A percentile compares a stretch with the other conserved stretches of the same genome.
Conservation (phyloP, 495 filamentous ascomycete genomes). For the Tetracladium setigerum region DNA sequence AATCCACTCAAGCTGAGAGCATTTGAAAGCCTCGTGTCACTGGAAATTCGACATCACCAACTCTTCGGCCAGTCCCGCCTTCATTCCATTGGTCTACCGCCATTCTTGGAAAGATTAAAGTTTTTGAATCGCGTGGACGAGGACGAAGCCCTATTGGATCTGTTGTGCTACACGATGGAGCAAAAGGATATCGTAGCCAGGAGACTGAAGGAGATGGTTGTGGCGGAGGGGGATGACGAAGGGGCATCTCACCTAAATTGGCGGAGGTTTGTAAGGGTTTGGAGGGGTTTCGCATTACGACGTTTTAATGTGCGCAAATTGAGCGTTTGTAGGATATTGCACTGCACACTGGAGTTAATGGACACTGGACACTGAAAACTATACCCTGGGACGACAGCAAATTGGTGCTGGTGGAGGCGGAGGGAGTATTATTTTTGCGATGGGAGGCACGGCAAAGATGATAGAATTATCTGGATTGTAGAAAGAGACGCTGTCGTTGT, state of each 20-base stretch:
- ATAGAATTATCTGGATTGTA: no score
- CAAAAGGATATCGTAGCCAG: conserved; percentile 19
- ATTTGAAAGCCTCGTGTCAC: conserved; percentile 17
- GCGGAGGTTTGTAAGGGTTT: conserved; percentile 7
- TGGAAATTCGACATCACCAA: conserved; percentile 25
- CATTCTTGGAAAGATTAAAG: conserved; percentile 22
- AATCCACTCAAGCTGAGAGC: conserved; percentile 23
- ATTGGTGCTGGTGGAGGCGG: no score
- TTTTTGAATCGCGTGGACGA: conserved; percentile 23
- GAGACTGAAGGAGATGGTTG: conserved; percentile 10
- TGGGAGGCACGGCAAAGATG: no score
- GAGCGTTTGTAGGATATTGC: no score
- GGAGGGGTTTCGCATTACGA: no score
- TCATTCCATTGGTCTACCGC: conserved; percentile 25
- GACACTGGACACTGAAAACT: no score
- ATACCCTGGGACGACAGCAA: no score
- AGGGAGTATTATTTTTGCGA: no score
- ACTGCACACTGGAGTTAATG: no score
- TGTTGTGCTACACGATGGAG: conserved; percentile 22
- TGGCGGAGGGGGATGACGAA: conserved; percentile 7
- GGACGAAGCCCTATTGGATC: conserved; percentile 26
- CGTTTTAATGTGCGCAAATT: no score
- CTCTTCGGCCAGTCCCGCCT: conserved; percentile 25
- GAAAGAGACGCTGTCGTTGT: no score
- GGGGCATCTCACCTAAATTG: conserved; percentile 6